These are phyloP conservation scores for Plasmodium ovale DNA, from an alignment of 169 alveolate species.

Conservation along the genomic window DNA sequence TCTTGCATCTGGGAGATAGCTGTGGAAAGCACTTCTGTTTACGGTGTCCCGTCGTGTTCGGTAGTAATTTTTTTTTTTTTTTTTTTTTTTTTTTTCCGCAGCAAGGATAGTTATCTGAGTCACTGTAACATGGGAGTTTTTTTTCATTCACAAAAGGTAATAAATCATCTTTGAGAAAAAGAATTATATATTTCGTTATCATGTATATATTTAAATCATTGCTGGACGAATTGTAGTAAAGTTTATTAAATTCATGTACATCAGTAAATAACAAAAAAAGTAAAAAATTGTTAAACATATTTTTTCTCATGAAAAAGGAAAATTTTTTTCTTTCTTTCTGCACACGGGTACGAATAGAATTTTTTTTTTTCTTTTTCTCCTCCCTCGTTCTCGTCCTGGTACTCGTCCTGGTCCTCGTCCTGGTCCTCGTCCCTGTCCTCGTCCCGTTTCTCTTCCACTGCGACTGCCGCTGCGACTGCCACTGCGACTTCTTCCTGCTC, in stretches of 20 bases:
- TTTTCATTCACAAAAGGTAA: conserved; percentile 25
- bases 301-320: conserved; percentile 55
- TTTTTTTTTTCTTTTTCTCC: conserved; percentile 5
- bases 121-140: not conserved
- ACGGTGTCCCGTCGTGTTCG: no score
- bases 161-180: conserved; percentile 29
- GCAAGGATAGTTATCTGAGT: not conserved
- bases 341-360: not conserved
- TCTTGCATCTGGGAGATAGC: no score
- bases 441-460: not conserved
- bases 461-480: no score
- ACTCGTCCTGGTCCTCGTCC: not conserved
- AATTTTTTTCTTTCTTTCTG: conserved; percentile 12
- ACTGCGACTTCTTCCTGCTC: not conserved
- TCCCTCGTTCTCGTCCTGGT: not conserved
- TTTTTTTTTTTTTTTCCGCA: not conserved
- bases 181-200: conserved; percentile 20
- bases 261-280: conserved; percentile 46
- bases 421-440: not conserved
- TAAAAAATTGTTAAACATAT: conserved; percentile 54
- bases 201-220: conserved; percentile 23
- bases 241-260: conserved; percentile 29
- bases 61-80: not conserved
- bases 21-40: no score
- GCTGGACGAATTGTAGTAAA: conserved; percentile 18